A percentile compares a stretch with the other conserved stretches of the same genome.
Conservation (phyloP, 1,284 basidiomycete genomes). For the Phlebopus sp. region DNA sequence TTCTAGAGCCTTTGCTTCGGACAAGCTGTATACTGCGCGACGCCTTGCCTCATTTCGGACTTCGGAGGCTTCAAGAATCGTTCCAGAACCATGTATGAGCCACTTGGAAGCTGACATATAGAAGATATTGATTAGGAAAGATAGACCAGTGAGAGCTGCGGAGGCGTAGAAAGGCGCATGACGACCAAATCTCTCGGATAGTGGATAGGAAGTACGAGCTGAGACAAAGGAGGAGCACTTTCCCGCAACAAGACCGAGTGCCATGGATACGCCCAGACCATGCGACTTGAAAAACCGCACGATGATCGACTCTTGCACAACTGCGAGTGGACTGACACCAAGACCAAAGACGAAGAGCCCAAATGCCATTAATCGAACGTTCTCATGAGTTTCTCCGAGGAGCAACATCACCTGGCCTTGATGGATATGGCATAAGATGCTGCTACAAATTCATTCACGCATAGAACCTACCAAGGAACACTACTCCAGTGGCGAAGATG, state of each 20-base stretch:
- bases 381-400: slow-evolving; percentile 55
- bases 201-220: slow-evolving; percentile 71
- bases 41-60: slow-evolving; percentile 50
- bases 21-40: slow-evolving; percentile 41
- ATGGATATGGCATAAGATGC: slow-evolving; percentile 11
- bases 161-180: slow-evolving; percentile 76
- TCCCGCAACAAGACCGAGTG: slow-evolving; percentile 74
- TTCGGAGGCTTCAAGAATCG: slow-evolving; percentile 64
- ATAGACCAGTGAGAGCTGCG: slow-evolving; percentile 57
- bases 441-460: not conserved
- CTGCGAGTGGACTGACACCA: slow-evolving; percentile 72
- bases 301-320: slow-evolving; percentile 76
- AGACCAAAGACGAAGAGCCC: slow-evolving; percentile 79
- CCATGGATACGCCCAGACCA: slow-evolving; percentile 76
- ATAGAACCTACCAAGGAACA: slow-evolving; percentile 53
- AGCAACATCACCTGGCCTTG: slow-evolving; percentile 63
- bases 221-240: slow-evolving; percentile 75
- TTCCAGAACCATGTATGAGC: slow-evolving; percentile 56
- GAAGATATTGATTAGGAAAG: slow-evolving; percentile 64
- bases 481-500: slow-evolving; percentile 68
- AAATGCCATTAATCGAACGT: slow-evolving; percentile 62
- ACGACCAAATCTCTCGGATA: slow-evolving; percentile 64
- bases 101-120: slow-evolving; percentile 64
- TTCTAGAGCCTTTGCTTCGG: slow-evolving; percentile 62
- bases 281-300: slow-evolving; percentile 77